Percentiles rank a stretch among this genome's conserved stretches.
Evolutionary conservation across 2,329 filamentous ascomycete genomes (phyloP).

Genomic region (Cladosporium cucumerinum): DNA sequence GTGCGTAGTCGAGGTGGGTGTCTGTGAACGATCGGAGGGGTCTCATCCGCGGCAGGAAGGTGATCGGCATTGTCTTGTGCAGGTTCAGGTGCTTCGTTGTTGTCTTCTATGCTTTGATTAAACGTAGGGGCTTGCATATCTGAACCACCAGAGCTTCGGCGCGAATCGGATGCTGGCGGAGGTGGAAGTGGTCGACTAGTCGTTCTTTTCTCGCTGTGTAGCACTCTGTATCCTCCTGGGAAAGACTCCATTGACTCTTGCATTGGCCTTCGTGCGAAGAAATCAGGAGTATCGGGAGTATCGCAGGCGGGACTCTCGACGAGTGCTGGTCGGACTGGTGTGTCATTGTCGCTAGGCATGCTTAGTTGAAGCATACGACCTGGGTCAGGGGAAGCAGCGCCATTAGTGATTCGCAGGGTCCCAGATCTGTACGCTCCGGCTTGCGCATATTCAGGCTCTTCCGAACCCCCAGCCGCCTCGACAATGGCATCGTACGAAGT

Average conservation of each 20-base stretch:
- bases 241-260: conserved; percentile 2
- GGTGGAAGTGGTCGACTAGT: conserved; percentile 10
- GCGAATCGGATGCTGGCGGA: neutral
- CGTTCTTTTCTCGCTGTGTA: conserved; percentile 9
- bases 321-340: neutral
- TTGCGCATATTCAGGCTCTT: conserved; percentile 41
- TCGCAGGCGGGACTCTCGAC: neutral
- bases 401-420: conserved; percentile 47
- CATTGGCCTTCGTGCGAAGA: neutral
- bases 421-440: conserved; percentile 43
- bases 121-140: neutral
- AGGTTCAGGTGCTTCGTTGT: neutral
- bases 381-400: conserved; percentile 45
- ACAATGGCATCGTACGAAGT: neutral
- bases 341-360: neutral
- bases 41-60: neutral
- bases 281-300: neutral
- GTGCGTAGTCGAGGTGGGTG: neutral
- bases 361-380: neutral
- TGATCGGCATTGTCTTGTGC: neutral
- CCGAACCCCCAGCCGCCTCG: conserved; percentile 23
- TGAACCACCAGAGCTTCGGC: neutral
- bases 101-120: neutral
- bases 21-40: neutral
- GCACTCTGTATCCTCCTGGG: neutral